Percentiles rank a stretch among this genome's conserved stretches.
Evolutionary conservation across 1,284 basidiomycete species (phyloP).

Genomic region (Ustilago bromivora): DNA sequence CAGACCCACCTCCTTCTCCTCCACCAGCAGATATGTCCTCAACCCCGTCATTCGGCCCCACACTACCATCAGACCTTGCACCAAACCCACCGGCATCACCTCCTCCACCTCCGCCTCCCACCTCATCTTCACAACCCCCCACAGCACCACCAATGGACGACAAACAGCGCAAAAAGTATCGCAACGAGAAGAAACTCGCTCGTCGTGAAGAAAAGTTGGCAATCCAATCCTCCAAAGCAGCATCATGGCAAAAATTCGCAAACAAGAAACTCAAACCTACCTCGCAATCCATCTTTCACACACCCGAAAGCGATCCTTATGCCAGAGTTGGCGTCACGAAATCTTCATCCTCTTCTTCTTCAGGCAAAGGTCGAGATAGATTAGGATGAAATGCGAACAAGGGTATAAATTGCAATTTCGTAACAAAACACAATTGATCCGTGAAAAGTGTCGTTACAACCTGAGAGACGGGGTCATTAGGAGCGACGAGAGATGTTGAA

Average conservation of each 20-base stretch:
- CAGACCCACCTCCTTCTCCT: constrained; percentile 69
- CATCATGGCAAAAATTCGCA: constrained; percentile 96
- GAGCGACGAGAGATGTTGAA: constrained; percentile 17
- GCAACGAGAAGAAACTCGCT: constrained; percentile 95
- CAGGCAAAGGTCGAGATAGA: not conserved
- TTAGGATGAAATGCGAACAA: not conserved
- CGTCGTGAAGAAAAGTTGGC: constrained; percentile 86
- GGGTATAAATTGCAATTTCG: constrained; percentile 5
- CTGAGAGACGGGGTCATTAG: not conserved
- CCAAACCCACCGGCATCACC: constrained; percentile 9
- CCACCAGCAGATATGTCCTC: constrained; percentile 72
- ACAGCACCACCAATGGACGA: constrained; percentile 17
- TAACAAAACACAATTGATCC: not conserved
- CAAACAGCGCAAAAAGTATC: constrained; percentile 75
- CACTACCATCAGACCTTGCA: constrained; percentile 46
- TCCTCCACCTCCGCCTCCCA: not conserved
- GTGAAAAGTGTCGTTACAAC: not conserved
- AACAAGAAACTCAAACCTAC: constrained; percentile 78
- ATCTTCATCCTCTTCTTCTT: constrained; percentile 50
- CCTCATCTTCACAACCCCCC: not conserved
- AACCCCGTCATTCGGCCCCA: constrained; percentile 69
- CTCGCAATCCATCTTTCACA: constrained; percentile 85
- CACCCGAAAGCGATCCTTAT: constrained; percentile 87
- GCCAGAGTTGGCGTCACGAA: constrained; percentile 76
- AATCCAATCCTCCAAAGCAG: constrained; percentile 88